Conservation (phyloP, 495 filamentous ascomycete genomes). For the Aspergillus egyptiacus region DNA sequence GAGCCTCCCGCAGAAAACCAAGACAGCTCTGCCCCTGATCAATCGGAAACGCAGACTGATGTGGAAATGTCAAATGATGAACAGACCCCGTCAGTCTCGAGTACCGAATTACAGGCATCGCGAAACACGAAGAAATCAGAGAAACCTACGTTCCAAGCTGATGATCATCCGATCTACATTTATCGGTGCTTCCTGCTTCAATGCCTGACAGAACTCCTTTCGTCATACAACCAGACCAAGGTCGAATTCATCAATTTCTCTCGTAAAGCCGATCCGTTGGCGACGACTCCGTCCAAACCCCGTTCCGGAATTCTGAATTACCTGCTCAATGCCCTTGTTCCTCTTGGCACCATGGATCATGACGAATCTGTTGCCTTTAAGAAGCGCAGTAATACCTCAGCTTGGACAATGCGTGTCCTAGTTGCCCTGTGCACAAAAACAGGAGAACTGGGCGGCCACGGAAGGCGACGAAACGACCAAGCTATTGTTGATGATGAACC, state of each 20-base stretch:
- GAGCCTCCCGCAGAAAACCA: conserved; percentile 46
- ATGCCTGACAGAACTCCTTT: conserved; percentile 87
- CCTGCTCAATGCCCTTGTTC: conserved; percentile 78
- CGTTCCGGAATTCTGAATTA: conserved; percentile 91
- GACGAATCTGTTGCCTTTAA: conserved; percentile 68
- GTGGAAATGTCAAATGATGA: conserved; percentile 45
- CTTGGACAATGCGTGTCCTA: conserved; percentile 76
- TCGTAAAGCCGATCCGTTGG: conserved; percentile 73
- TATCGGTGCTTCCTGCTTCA: conserved; percentile 94
- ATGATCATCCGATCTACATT: conserved; percentile 91
- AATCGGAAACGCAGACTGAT: conserved; percentile 41
- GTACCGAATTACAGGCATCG: conserved; percentile 24
- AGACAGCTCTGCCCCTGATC: conserved; percentile 37
- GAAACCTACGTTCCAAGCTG: conserved; percentile 81
- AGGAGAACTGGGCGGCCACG: conserved; percentile 53
- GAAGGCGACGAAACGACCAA: conserved; percentile 35
- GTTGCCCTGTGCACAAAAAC: conserved; percentile 86
- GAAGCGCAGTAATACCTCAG: conserved; percentile 77
- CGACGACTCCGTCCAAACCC: conserved; percentile 86
- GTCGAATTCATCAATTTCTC: conserved; percentile 99
- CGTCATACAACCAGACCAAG: conserved; percentile 89
- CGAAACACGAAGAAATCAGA: conserved; percentile 53
- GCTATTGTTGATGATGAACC: conserved; percentile 72
- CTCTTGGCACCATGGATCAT: conserved; percentile 66
- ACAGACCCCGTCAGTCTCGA: conserved; percentile 34